Base-by-base conservation (phyloP, 768 basidiomycete species). In the Boletus huronensis region DNA sequence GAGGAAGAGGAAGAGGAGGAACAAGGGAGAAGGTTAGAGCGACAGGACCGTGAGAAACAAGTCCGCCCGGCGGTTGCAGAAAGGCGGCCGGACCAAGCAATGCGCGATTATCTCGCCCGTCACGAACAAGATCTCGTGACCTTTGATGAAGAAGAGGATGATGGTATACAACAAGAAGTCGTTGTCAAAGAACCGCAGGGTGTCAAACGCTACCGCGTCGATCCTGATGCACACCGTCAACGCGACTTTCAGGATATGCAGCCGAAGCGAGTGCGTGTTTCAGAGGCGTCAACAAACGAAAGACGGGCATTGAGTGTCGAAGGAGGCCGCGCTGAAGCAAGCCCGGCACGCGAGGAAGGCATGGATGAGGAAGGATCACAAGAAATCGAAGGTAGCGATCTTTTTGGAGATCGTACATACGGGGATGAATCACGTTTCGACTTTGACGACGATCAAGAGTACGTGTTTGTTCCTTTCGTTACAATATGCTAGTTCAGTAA, bases 381-480 rank as follows among this genome's bases (percentile, higher is more conserved):
- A 32, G 57, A 58, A 19, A 25, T 62, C 9, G 52, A 59, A 51
- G 67, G 43, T 3, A 47, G 46, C 5, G 65, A 65, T 48, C 55
- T 63, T 6, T 69, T 71, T 44, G 68, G 65, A 7, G 63, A 63
- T 41, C 51, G 44, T 4, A 10, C 14, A 19, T 61, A 54, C n/a
- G 53, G 32, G 4, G 26, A 53, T 5, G 38, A 41, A 42, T 10
- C 5, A 6, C 14, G 6, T 5, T 29, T 36, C 9, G 41, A 54
- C 14, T 28, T 31, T 5, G 28, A 55, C 9, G 28, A 55, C 9
- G 6, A 26, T 29, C 52, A 51, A 25, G 35, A 40, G 70, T 67
- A 39, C 32, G 67, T 54, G n/a, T 26, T 47, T 0, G 7, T 25
- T 35, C 43, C 23, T 14, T 25, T 35, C 43, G 19, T 14, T 25